Conservation (phyloP, 495 filamentous ascomycete species). For the Neurospora hispaniola region DNA sequence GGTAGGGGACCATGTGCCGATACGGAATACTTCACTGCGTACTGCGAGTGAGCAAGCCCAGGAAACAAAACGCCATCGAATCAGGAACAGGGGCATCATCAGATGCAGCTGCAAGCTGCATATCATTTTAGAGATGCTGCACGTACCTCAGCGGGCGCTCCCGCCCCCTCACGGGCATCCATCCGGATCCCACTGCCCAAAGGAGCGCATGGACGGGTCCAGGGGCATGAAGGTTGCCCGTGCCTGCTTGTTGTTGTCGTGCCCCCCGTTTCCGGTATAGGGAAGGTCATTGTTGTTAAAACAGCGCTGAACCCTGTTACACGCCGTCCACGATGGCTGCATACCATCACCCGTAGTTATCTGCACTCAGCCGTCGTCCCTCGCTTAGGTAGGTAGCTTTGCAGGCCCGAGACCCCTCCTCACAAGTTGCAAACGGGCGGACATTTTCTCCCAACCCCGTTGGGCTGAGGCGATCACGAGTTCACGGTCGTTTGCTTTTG, state of each 20-base stretch:
- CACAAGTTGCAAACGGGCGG: neutral
- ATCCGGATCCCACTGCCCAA: neutral
- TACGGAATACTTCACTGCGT: neutral
- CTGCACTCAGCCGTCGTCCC: neutral
- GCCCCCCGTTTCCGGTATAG: neutral
- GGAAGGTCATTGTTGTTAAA: neutral
- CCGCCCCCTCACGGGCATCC: neutral
- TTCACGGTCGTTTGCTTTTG: neutral
- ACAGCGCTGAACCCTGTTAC: neutral
- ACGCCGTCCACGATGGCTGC: neutral
- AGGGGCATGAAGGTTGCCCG: neutral
- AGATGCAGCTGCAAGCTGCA: neutral
- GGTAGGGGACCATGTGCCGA: neutral
- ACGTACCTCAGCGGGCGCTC: neutral
- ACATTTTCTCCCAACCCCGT: neutral
- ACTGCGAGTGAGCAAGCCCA: neutral
- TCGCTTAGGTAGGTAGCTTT: neutral
- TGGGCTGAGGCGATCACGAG: neutral
- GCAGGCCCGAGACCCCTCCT: neutral
- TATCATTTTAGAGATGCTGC: slow-evolving; percentile 1
- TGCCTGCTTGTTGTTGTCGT: neutral
- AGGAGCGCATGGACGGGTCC: neutral
- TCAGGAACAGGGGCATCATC: neutral
- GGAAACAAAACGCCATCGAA: neutral
- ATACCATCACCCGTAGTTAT: neutral